Base-by-base conservation (phyloP, 257 asterid species). In the Galeopsis tetrahit region DNA sequence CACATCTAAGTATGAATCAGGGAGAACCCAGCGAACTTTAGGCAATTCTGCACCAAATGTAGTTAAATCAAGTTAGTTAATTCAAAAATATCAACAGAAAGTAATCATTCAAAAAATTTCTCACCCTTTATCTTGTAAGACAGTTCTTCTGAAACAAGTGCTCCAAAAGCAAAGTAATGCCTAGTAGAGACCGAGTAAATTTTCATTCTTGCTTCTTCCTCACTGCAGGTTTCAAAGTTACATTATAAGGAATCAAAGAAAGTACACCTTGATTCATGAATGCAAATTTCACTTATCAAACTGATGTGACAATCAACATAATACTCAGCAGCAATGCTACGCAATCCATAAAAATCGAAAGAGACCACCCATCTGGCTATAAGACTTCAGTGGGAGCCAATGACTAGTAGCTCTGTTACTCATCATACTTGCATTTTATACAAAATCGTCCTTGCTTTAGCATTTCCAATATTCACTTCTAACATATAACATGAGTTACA, bases 111-210 rank as follows among this genome's bases (percentile, higher is more conserved):
- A 60, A 43, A 17, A 35, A 34, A 21, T 2, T 48, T 28, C 63
- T 66, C 75, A 86, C 96, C 96, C 80, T 91, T 92, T 0, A 95
- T 8, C 86, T 92, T 92, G 83, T 83, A 85, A n/a, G 97, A 87
- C 38, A 88, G 79, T 43, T 95, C 98, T 77, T 95, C 99, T 0
- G 94, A 81, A 7, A 92, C 98, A 43, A 92, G 96, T 36, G 99
- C 99, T 78, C 99, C 99, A 83, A 95, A 95, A 64, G 99, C 99
- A 72, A 4, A 95, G 86, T 95, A 95, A 75, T 86, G 92, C 73
- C 86, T 74, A 0, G 97, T 95, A 3, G 99, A 95, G 40, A 95
- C 97, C 0, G 96, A 87, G 75, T 95, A 95, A 10, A 92, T 88
- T 61, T 95, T 95, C 99, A 82, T 90, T 71, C 98, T 82, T 1